phyloP scores from a whole-genome alignment of 2,329 filamentous ascomycete genomes.

The Lecanoromycetidae sp. region DNA sequence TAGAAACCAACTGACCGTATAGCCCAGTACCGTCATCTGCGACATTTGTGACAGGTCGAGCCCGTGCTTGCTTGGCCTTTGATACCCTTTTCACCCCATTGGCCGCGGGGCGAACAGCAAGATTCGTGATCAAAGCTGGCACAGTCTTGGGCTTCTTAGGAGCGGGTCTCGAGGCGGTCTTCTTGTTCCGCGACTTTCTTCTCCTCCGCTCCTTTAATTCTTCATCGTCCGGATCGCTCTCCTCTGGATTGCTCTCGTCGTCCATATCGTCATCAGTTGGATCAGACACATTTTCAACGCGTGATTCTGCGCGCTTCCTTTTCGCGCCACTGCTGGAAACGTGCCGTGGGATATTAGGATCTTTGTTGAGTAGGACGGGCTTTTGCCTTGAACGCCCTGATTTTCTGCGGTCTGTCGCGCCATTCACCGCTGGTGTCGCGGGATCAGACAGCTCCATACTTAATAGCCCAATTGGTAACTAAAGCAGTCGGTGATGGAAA shows the following conservation, averaged over 20 bases:
- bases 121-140: conserved; percentile 34
- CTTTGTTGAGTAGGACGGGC: conserved; percentile 22
- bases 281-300: conserved; percentile 24
- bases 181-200: conserved; percentile 26
- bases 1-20: conserved; percentile 35
- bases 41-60: conserved; percentile 40
- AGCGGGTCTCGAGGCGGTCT: conserved; percentile 26
- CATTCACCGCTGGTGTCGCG: conserved; percentile 15
- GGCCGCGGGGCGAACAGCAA: conserved; percentile 44
- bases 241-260: conserved; percentile 26
- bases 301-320: conserved; percentile 37
- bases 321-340: conserved; percentile 29
- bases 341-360: conserved; percentile 19
- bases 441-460: conserved; percentile 21
- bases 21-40: conserved; percentile 41
- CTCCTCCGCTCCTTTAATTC: conserved; percentile 35
- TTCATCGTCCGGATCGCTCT: conserved; percentile 35
- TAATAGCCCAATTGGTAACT: conserved; percentile 14
- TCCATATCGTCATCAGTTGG: conserved; percentile 26
- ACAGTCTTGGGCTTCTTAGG: conserved; percentile 46
- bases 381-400: conserved; percentile 26
- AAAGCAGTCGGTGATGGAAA: background rate
- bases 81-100: conserved; percentile 33
- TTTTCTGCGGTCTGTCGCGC: conserved; percentile 17
- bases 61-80: conserved; percentile 39